phyloP scores from a whole-genome alignment of 352 stramenopile genomes.

The Blastocystis sp. region DNA sequence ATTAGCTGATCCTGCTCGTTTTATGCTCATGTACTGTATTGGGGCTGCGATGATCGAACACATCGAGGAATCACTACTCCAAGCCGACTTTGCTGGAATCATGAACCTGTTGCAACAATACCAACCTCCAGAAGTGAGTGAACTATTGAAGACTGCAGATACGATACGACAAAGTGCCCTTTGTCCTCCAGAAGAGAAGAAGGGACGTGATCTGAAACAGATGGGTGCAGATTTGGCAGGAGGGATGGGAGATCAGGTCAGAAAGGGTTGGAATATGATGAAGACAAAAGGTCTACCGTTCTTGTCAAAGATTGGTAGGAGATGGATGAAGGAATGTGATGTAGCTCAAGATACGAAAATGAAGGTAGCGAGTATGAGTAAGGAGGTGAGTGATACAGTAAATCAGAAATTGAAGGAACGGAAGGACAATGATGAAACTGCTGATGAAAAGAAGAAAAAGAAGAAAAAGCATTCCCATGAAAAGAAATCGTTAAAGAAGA shows the following conservation, averaged over 20 bases:
- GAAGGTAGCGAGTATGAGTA: not conserved
- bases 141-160: constrained; percentile 61
- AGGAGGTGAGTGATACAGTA: not conserved
- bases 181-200: constrained; percentile 9
- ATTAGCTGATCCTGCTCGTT: constrained; percentile 72
- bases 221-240: constrained; percentile 19
- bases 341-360: constrained; percentile 32
- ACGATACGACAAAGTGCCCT: constrained; percentile 56
- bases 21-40: constrained; percentile 74
- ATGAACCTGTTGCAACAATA: constrained; percentile 69
- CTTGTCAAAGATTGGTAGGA: constrained; percentile 9
- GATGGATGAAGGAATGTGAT: not conserved
- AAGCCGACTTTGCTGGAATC: constrained; percentile 66
- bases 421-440: not conserved
- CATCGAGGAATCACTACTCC: constrained; percentile 69
- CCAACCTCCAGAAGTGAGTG: constrained; percentile 63
- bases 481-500: constrained; percentile 26
- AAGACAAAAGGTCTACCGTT: constrained; percentile 31
- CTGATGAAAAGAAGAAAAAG: not conserved
- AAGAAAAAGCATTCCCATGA: not conserved
- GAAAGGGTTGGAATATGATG: constrained; percentile 47
- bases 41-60: constrained; percentile 74
- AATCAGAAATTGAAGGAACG: not conserved
- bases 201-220: constrained; percentile 8
- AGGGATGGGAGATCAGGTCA: constrained; percentile 38